Conservation (phyloP, 495 filamentous ascomycete genomes). For the Xylaria cubensis region DNA sequence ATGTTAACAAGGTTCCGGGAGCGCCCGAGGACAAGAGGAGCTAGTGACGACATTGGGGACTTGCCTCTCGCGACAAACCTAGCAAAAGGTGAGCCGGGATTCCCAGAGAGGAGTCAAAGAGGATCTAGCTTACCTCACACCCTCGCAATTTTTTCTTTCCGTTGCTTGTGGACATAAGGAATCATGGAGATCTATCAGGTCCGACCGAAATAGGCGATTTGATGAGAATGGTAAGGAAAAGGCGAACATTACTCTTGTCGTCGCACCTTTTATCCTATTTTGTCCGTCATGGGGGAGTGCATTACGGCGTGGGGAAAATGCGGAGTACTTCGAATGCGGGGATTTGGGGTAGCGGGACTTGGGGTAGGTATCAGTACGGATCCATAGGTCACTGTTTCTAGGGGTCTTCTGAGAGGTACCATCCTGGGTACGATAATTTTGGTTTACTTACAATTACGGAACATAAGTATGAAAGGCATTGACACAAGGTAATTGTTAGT, state of each 20-base stretch:
- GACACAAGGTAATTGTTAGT: too few species aligned
- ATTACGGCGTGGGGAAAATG: background rate
- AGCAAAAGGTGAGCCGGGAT: background rate
- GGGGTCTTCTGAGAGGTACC: too few species aligned
- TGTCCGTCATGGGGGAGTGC: background rate
- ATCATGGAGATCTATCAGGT: background rate
- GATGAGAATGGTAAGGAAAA: background rate
- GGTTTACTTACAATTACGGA: too few species aligned
- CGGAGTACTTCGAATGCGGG: background rate
- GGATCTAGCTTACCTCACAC: background rate
- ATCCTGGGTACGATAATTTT: too few species aligned
- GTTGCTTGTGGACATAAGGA: background rate
- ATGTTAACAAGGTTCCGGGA: background rate
- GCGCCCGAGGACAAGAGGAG: background rate
- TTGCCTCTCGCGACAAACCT: slow-evolving; percentile 3
- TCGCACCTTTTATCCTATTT: slow-evolving; percentile 12
- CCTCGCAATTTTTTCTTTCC: background rate
- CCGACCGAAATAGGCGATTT: background rate
- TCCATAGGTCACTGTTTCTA: background rate
- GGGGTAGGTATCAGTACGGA: too few species aligned
- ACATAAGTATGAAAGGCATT: too few species aligned
- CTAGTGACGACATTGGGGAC: background rate
- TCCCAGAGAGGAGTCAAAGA: background rate
- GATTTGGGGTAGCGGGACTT: background rate
- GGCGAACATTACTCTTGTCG: background rate